Conservation (phyloP, 139 green algal species). For the Coelastrella sp. region DNA sequence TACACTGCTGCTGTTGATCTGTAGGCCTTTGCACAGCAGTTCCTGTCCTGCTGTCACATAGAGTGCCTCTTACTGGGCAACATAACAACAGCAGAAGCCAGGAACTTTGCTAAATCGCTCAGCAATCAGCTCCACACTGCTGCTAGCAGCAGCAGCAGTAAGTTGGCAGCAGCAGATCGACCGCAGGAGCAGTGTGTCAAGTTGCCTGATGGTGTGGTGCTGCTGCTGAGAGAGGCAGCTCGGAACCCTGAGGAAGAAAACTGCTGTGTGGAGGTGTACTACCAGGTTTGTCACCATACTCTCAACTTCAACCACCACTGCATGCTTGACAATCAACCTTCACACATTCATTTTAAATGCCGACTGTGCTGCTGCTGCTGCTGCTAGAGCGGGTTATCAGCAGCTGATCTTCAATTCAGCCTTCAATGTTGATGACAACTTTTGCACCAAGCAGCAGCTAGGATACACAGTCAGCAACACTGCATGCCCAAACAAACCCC, state of each 20-base stretch:
- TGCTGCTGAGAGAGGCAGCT: constrained; percentile 41
- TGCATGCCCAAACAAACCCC: too few species aligned
- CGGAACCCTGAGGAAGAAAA: constrained; percentile 92
- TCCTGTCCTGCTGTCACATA: constrained; percentile 75
- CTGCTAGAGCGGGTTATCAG: too few species aligned
- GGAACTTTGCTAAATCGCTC: constrained; percentile 35
- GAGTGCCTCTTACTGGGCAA: constrained; percentile 91
- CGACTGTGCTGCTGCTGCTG: too few species aligned
- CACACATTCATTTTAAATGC: too few species aligned
- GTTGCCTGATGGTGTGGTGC: constrained; percentile 59
- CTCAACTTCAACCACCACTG: too few species aligned
- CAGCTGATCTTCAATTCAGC: too few species aligned
- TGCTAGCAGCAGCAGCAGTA: constrained; percentile 35
- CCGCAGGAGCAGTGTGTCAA: constrained; percentile 53
- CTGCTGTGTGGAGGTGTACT: constrained; percentile 85
- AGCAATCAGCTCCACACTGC: neutral
- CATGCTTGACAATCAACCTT: too few species aligned
- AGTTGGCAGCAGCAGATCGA: constrained; percentile 51
- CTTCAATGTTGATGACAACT: too few species aligned
- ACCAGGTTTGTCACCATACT: constrained; percentile 57
- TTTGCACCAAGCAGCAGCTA: too few species aligned
- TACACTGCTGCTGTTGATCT: too few species aligned
- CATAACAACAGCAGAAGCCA: constrained; percentile 67
- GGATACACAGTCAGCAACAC: too few species aligned
- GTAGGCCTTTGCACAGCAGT: constrained; percentile 15